These are phyloP conservation scores for Schizonepeta tenuifolia DNA, from an alignment of 257 asterid genomes.

Conservation along the genomic window DNA sequence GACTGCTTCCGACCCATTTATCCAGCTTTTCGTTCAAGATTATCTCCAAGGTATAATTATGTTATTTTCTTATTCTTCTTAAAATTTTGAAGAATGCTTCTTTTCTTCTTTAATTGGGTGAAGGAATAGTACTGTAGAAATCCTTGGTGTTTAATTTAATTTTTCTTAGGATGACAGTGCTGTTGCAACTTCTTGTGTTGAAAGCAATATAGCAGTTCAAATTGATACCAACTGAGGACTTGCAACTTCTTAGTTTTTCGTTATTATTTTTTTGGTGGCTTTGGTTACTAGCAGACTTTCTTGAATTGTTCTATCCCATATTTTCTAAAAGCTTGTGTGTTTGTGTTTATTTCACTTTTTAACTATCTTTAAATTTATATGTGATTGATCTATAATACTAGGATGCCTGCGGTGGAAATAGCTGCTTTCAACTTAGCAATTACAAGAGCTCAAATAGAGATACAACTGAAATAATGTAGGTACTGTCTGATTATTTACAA, in stretches of 20 bases:
- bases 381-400: conserved; percentile 37
- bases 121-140: not conserved
- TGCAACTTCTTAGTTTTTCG: not conserved
- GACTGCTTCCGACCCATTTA: conserved; percentile 85
- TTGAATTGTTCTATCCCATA: not conserved
- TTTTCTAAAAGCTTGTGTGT: not conserved
- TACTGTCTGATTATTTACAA: conserved; percentile 26
- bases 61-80: not conserved
- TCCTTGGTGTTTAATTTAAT: no score
- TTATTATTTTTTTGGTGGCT: not conserved
- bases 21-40: conserved; percentile 64
- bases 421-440: conserved; percentile 83
- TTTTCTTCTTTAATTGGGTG: not conserved
- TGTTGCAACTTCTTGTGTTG: conserved; percentile 7
- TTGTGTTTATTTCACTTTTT: not conserved
- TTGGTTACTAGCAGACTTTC: not conserved
- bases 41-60: conserved; percentile 63
- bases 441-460: conserved; percentile 53
- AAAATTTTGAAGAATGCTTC: not conserved
- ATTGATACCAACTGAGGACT: no score
- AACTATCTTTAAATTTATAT: conserved; percentile 12
- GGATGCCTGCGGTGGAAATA: conserved; percentile 76
- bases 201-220: not conserved
- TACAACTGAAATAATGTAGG: conserved; percentile 85
- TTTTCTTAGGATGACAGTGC: not conserved